Evolutionary conservation across 306 rosid species (phyloP), one percentile per base, ranked within the genome.

Genomic region (Malus fusca): DNA sequence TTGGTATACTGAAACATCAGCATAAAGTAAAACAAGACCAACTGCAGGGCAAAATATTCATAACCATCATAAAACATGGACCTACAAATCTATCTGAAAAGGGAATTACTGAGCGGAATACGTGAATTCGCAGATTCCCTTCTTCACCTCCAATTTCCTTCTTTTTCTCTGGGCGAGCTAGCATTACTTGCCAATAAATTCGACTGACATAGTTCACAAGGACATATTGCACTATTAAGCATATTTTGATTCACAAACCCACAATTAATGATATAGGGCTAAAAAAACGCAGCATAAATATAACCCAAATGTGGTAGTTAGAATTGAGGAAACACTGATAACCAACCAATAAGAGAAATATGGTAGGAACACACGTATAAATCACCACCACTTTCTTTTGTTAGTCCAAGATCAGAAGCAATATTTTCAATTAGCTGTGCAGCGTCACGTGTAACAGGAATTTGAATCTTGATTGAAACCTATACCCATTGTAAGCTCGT

Each of bases 141-240:
- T 14, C 17, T 15, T 78, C 76, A 80, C 76, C 87, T 64, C 72
- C 87, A 78, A 73, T 77, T 79, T 85, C 77, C 30, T 78, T 83
- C 73, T 73, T 68, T 76, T 77, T 78, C 55, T 84, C 78, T 25
- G 91, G 88, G 75, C 15, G 84, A 68, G 86, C 77, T 78, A 94
- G 93, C 78, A 86, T 81, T 35, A 94, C 79, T 77, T 91, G 97
- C 98, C 98, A 94, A 72, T 96, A 92, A 81, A 88, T 87, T 56
- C 90, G 67, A 80, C 97, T 91, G 85, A 71, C 81, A 53, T 69
- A 56, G 68, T 69, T 55, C 63, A 78, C 26, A 81, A 59, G 64
- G 8, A 80, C 55, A 76, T 53, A 77, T 21, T 43, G 58, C n/a
- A 81, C 44, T 69, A 64, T 61, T 74, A 66, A 78, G 74, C 19